Conservation (phyloP, 176 grass and related monocot species). For the Oryza officinalis region DNA sequence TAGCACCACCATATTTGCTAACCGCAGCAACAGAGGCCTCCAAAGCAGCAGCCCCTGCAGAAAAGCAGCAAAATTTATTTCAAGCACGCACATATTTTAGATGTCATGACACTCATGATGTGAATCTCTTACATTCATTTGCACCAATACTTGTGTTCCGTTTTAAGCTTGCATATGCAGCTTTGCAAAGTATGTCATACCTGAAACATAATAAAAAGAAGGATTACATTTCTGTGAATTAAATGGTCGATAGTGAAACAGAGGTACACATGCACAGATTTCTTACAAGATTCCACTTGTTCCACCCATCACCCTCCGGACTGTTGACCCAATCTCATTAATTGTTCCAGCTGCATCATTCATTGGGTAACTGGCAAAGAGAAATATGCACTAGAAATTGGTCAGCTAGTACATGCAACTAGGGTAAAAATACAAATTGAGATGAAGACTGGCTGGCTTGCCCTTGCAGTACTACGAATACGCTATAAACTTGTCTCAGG, state of each 20-base stretch:
- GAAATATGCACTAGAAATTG: constrained; percentile 34
- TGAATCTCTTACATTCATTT: constrained; percentile 72
- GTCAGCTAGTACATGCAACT: constrained; percentile 21
- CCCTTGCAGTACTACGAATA: background rate
- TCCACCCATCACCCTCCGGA: constrained; percentile 95
- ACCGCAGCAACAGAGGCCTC: constrained; percentile 79
- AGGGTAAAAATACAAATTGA: background rate
- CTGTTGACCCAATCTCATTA: constrained; percentile 85
- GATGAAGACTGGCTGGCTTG: background rate
- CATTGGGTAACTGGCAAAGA: constrained; percentile 76
- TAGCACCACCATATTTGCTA: constrained; percentile 96
- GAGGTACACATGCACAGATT: background rate
- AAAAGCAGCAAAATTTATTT: constrained; percentile 16
- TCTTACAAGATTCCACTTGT: constrained; percentile 98
- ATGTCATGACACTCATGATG: background rate
- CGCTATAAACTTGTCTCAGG: background rate
- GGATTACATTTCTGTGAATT: constrained; percentile 17
- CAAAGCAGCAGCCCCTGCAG: constrained; percentile 80
- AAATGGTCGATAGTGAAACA: constrained; percentile 26
- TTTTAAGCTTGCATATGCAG: constrained; percentile 96
- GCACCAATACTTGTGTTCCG: constrained; percentile 57
- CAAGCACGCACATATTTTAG: constrained; percentile 31
- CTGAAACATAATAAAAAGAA: constrained; percentile 47
- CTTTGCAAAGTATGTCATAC: constrained; percentile 98
- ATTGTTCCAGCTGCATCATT: constrained; percentile 96